phyloP scores from a whole-genome alignment of 768 basidiomycete species.

The Pleurotus sapidus region DNA sequence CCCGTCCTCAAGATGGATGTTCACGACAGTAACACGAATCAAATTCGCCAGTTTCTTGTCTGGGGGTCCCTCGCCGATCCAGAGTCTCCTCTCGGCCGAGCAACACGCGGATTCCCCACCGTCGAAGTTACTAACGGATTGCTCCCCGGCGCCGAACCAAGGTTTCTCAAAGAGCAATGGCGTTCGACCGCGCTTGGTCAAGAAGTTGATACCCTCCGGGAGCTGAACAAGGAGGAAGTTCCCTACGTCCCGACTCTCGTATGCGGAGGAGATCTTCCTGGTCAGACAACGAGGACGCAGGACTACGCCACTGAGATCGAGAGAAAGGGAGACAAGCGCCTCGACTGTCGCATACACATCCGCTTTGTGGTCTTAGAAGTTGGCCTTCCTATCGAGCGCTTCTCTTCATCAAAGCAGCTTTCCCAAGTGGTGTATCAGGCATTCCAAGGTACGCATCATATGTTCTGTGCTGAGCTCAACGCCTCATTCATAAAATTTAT shows the following conservation, averaged over 20 bases:
- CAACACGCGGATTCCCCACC: slow-evolving; percentile 15
- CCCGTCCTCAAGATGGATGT: slow-evolving; percentile 1
- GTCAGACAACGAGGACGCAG: neutral
- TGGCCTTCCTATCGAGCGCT: neutral
- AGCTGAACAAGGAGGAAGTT: slow-evolving; percentile 6
- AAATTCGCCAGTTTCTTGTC: neutral
- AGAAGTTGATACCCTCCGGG: slow-evolving; percentile 18
- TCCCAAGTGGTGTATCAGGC: neutral
- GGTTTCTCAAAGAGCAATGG: slow-evolving; percentile 28
- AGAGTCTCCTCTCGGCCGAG: slow-evolving; percentile 12
- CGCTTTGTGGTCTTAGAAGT: neutral
- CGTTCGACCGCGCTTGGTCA: slow-evolving; percentile 1
- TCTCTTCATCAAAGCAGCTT: neutral
- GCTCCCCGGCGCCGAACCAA: neutral
- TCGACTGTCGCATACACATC: neutral
- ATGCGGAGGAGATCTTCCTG: slow-evolving; percentile 25
- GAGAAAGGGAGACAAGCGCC: slow-evolving; percentile 4
- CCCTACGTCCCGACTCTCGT: slow-evolving; percentile 20
- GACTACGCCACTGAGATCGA: too few species aligned
- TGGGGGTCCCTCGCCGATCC: neutral
- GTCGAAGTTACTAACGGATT: slow-evolving; percentile 9
- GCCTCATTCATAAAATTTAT: too few species aligned
- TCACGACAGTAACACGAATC: neutral
- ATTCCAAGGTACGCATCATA: neutral
- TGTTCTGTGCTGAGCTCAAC: too few species aligned